Evolutionary conservation across 2,329 filamentous ascomycete species (phyloP), one percentile per base, ranked within the genome.

Genomic region (Epichloe brachyelytri): DNA sequence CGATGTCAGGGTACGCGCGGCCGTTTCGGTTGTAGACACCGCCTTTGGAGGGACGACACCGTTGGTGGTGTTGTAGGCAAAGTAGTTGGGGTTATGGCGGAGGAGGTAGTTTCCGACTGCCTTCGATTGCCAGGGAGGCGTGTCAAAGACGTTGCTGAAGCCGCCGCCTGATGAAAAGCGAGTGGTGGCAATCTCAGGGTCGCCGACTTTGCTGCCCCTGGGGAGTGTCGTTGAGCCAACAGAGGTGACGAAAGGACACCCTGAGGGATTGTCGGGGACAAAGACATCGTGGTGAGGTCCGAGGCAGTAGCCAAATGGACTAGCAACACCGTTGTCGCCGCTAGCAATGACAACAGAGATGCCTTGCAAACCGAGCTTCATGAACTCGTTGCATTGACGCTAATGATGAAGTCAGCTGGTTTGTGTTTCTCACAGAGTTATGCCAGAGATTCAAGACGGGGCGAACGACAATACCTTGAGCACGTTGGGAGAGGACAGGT

Each of bases 191-290:
- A 36, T 40, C 49, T 60, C 58, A 6, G 19, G 15, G 40, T 48
- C 26, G 20, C 44, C 48, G 20, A 50, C 38, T 5, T 47, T 48
- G 30, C 52, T 48, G 34, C 57, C 55, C 3, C 36, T 39, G 5
- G 56, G 53, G 15, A 61, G 50, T 71, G 64, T 59, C 0, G 75
- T 77, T 14, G 74, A 73, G 17, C 75, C 75, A 3, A 78, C 73
- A 4, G 70, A 65, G 0, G 72, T 75, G 22, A 78, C 62, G 57
- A 71, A 78, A 0, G 75, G 75, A 51, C 75, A 77, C 6, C 65
- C 67, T 1, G 63, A 65, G 0, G 73, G 72, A 56, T 75, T 75
- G 3, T 63, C 62, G 1, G 74, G 72, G 50, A 71, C 74, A 63
- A 77, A 77, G 26, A 63, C 59, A 19, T 70, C 67, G n/a, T 65